phyloP scores from a whole-genome alignment of 495 filamentous ascomycete genomes.

The Massariosphaeria phaeospora region DNA sequence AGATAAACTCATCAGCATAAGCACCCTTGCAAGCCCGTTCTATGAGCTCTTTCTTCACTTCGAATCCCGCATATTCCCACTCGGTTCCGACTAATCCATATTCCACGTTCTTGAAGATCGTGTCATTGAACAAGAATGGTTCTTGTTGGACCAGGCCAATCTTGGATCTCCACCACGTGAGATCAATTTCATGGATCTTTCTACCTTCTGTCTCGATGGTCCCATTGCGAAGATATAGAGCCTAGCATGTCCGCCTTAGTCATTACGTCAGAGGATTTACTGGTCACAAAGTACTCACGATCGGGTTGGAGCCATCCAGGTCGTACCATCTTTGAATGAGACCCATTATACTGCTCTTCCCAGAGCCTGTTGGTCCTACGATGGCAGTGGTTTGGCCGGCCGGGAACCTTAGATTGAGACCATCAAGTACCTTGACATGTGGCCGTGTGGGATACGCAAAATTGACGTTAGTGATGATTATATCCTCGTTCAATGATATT shows the following conservation, averaged over 20 bases:
- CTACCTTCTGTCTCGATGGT: conserved; percentile 27
- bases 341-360: conserved; percentile 89
- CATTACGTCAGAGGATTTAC: too few species aligned
- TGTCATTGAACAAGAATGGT: conserved; percentile 64
- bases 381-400: conserved; percentile 84
- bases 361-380: conserved; percentile 79
- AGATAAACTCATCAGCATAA: conserved; percentile 90
- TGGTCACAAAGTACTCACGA: too few species aligned
- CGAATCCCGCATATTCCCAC: conserved; percentile 11
- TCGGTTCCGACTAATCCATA: conserved; percentile 69
- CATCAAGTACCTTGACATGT: conserved; percentile 79
- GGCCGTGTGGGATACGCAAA: conserved; percentile 91
- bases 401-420: conserved; percentile 69
- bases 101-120: conserved; percentile 61
- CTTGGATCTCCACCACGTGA: conserved; percentile 29
- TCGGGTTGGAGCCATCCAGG: conserved; percentile 2
- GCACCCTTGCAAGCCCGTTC: conserved; percentile 81
- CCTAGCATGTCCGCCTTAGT: too few species aligned
- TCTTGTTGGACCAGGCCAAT: conserved; percentile 39
- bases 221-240: conserved; percentile 23
- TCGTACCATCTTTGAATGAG: conserved; percentile 90
- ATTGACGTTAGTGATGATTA: conserved; percentile 74
- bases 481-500: conserved; percentile 49
- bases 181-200: conserved; percentile 48
- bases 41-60: conserved; percentile 45